phyloP scores from a whole-genome alignment of 2,329 filamentous ascomycete species.

The Aspergillus puulaauensis region DNA sequence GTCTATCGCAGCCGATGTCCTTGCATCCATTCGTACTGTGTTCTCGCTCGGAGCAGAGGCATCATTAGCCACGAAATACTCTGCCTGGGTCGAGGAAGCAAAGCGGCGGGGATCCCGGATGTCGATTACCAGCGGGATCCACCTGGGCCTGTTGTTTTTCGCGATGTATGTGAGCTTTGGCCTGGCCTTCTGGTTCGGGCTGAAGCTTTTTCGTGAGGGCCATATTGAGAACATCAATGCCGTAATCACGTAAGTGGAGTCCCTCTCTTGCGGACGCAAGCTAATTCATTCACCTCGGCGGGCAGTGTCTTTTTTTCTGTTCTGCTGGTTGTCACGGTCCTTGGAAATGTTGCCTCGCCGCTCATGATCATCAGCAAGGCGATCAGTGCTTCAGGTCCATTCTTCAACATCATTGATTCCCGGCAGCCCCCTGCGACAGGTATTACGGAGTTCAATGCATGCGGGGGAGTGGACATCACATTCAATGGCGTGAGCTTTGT shows the following conservation, averaged over 20 bases:
- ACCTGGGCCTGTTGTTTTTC: constrained; percentile 36
- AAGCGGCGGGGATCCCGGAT: constrained; percentile 28
- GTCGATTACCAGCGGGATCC: constrained; percentile 26
- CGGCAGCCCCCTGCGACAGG: constrained; percentile 36
- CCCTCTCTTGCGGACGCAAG: constrained; percentile 31
- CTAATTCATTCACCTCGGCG: constrained; percentile 11
- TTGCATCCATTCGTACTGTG: neutral
- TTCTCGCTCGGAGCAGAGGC: neutral
- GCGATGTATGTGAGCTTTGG: constrained; percentile 36
- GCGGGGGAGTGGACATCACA: constrained; percentile 66
- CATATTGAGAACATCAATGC: constrained; percentile 20
- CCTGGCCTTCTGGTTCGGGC: constrained; percentile 38
- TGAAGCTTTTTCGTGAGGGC: constrained; percentile 33
- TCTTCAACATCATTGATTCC: neutral
- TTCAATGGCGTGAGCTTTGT: constrained; percentile 83
- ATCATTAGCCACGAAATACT: constrained; percentile 37
- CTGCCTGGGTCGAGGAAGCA: constrained; percentile 36
- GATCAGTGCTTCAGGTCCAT: neutral
- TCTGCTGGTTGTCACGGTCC: constrained; percentile 23
- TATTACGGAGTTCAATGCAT: constrained; percentile 74
- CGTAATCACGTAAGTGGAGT: neutral
- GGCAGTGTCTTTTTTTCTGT: constrained; percentile 33
- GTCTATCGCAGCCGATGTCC: neutral
- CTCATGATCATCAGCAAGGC: neutral
- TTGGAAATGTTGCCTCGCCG: neutral